Conservation (phyloP, 306 rosid species). For the Senna tora region DNA sequence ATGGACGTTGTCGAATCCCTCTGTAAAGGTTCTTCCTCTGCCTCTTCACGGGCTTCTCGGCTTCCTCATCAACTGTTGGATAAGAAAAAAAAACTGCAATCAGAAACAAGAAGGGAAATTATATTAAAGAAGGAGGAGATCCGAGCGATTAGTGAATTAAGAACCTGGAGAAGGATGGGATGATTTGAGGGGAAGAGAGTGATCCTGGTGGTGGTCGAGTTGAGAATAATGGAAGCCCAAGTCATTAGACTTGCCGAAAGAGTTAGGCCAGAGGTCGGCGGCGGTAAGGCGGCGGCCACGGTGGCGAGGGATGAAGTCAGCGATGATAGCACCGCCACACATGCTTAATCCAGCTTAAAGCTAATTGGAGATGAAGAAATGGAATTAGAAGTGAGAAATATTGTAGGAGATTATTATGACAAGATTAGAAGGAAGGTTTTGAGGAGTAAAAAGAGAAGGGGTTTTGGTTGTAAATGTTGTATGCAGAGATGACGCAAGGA, state of each 20-base stretch:
- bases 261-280: slow-evolving; percentile 69
- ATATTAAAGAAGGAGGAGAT: background rate
- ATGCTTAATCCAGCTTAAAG: slow-evolving; percentile 33
- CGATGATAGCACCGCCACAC: slow-evolving; percentile 90
- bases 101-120: background rate
- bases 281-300: slow-evolving; percentile 48
- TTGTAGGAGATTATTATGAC: too few species aligned
- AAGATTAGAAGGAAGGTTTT: too few species aligned
- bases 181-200: slow-evolving; percentile 38
- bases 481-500: background rate
- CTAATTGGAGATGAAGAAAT: background rate
- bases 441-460: too few species aligned
- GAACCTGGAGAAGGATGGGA: slow-evolving; percentile 52
- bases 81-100: background rate
- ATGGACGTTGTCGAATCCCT: slow-evolving; percentile 93
- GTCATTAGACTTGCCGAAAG: slow-evolving; percentile 42
- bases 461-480: background rate
- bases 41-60: slow-evolving; percentile 66
- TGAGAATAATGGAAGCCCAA: slow-evolving; percentile 31
- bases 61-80: slow-evolving; percentile 47
- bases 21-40: slow-evolving; percentile 88
- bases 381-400: too few species aligned
- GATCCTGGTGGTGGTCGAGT: background rate
- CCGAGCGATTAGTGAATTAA: too few species aligned
- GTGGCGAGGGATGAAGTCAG: slow-evolving; percentile 65